Evolutionary conservation across 2,329 filamentous ascomycete species (phyloP).

Genomic region (Ramularia endophylla): DNA sequence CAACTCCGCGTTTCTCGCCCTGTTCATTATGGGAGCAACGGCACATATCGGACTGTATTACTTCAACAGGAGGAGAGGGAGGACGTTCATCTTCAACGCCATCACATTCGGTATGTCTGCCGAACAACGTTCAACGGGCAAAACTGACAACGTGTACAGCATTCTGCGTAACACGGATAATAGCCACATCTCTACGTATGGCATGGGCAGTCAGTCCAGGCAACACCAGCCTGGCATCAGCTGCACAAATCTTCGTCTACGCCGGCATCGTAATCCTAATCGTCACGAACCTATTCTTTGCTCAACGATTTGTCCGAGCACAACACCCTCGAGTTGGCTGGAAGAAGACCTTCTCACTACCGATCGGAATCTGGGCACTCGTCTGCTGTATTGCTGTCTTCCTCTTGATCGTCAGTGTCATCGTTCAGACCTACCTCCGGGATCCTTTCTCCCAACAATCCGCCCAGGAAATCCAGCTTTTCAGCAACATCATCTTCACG

Average conservation of each 20-base stretch:
- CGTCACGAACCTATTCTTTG: constrained; percentile 70
- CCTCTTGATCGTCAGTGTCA: constrained; percentile 59
- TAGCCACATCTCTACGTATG: constrained; percentile 46
- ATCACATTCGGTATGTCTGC: constrained; percentile 42
- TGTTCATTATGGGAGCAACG: constrained; percentile 51
- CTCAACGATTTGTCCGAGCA: constrained; percentile 68
- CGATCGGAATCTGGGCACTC: constrained; percentile 48
- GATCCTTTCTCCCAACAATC: constrained; percentile 41
- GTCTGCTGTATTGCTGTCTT: constrained; percentile 53
- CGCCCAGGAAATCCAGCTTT: constrained; percentile 59
- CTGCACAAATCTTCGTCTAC: constrained; percentile 63
- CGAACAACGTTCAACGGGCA: neutral
- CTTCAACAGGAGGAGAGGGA: constrained; percentile 45
- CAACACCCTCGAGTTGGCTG: constrained; percentile 67
- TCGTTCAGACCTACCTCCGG: constrained; percentile 64
- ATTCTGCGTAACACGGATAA: constrained; percentile 46
- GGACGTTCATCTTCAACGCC: constrained; percentile 56
- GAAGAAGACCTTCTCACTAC: constrained; percentile 47
- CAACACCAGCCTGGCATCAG: constrained; percentile 44
- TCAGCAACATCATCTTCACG: constrained; percentile 56
- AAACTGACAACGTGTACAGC: constrained; percentile 34
- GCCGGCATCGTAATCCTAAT: constrained; percentile 71
- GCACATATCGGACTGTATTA: constrained; percentile 55
- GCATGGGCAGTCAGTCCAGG: constrained; percentile 49
- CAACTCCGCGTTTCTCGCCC: constrained; percentile 54